phyloP scores from a whole-genome alignment of 257 asterid genomes.

The Solanum chmielewskii region DNA sequence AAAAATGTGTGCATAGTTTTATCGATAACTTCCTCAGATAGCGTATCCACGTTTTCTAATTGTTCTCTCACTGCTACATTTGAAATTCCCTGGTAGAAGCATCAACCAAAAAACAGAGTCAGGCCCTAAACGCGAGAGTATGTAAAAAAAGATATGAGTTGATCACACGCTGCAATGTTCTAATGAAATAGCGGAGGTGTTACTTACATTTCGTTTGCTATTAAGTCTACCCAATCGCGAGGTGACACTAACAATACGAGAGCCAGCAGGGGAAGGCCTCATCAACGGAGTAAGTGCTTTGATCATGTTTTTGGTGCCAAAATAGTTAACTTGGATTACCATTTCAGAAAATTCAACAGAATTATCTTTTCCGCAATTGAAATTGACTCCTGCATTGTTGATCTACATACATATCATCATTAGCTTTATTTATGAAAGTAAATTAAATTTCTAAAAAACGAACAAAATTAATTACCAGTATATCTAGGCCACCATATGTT shows the following conservation, averaged over 20 bases:
- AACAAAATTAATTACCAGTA: conserved; percentile 33
- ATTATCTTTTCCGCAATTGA: conserved; percentile 64
- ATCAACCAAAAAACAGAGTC: background rate
- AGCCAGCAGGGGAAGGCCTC: conserved; percentile 61
- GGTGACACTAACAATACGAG: conserved; percentile 70
- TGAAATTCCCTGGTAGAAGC: conserved; percentile 46
- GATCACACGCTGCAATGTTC: background rate
- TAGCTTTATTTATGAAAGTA: background rate
- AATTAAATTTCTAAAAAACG: background rate
- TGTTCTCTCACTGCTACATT: conserved; percentile 46
- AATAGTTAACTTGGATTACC: conserved; percentile 63
- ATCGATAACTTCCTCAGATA: conserved; percentile 69
- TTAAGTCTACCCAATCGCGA: conserved; percentile 79
- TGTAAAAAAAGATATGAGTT: background rate
- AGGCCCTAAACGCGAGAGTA: background rate
- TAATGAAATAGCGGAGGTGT: background rate
- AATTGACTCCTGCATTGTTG: conserved; percentile 87
- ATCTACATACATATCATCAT: conserved; percentile 27
- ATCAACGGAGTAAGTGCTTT: conserved; percentile 63
- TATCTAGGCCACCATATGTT: conserved; percentile 67
- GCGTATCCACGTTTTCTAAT: conserved; percentile 40
- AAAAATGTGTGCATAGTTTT: conserved; percentile 34
- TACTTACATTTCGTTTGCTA: conserved; percentile 59
- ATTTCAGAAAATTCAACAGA: conserved; percentile 60
- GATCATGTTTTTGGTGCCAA: conserved; percentile 73